Conservation (phyloP, 73 alveolate genomes). For the Tetrahymena elliotti region DNA sequence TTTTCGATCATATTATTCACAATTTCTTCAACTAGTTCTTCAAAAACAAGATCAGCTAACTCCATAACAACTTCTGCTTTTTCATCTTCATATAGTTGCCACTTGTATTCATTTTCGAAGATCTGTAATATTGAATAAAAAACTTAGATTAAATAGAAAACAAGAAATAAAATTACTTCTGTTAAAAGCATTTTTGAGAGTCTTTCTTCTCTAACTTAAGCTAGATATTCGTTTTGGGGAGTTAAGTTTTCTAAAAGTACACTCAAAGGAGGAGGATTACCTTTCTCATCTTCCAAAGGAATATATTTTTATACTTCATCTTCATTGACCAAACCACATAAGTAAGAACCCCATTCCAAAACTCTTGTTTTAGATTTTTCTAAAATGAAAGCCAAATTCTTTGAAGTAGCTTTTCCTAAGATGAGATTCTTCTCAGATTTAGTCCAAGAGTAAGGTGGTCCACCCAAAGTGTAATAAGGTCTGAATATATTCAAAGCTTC, state of each 20-base stretch:
- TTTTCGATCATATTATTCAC: background rate
- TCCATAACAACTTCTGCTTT: constrained; percentile 33
- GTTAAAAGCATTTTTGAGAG: background rate
- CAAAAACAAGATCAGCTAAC: constrained; percentile 15
- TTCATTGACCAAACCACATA: constrained; percentile 8
- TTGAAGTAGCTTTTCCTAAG: background rate
- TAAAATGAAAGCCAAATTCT: background rate
- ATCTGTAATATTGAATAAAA: background rate
- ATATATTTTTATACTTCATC: background rate
- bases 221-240: constrained; percentile 14
- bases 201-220: constrained; percentile 26
- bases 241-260: background rate
- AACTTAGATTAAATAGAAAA: background rate
- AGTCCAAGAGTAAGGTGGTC: constrained; percentile 36
- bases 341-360: constrained; percentile 5
- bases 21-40: constrained; percentile 29
- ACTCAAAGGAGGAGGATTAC: background rate
- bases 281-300: constrained; percentile 7
- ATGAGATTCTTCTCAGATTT: background rate
- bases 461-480: constrained; percentile 12
- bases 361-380: constrained; percentile 25
- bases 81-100: background rate
- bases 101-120: constrained; percentile 3
- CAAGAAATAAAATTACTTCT: constrained; percentile 5
- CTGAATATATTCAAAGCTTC: constrained; percentile 14